Evolutionary conservation across 805 yeast species (phyloP), one percentile per base, ranked within the genome.

Genomic region (Maudiozyma turicensis): DNA sequence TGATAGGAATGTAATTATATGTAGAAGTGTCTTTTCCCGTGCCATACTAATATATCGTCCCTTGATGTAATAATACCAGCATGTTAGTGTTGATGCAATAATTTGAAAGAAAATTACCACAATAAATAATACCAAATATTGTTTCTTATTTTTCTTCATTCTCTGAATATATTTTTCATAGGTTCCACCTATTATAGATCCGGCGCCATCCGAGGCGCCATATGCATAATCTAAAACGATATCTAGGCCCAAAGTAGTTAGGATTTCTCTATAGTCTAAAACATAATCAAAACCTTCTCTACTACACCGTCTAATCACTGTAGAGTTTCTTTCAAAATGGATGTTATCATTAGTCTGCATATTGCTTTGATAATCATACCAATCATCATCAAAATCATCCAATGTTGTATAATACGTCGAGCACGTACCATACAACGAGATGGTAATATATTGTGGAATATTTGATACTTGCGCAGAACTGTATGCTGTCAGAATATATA

Each of bases 221-320:
- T 63, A 65, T 5, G 66, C 67, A 46, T 58, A 65, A 42, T 55
- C 60, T 44, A 65, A 43, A 8, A 65, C 58, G 14, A 63, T 61
- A 15, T 58, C 58, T 33, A 65, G 50, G 2, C 65, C 66, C 13
- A 59, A 46, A 9, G 52, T 53, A 6, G 52, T 43, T 38, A 65
- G 45, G 0, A 58, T 50, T 11, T 58, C 54, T 50, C 63, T 54
- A 48, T 65, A 65, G 45, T 65, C 61, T 37, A 64, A 58, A 8
- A 64, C 42, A 45, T 57, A 60, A 14, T 47, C 51, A 0, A 56
- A 46, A 2, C 62, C 62, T 26, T 37, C 40, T 8, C n/a, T 42
- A 8, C 26, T 2, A 50, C 67, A 63, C 3, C 35, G 39, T 7
- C 50, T 50, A 10, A 41, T 35, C 2, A 50, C 45, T 2, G 54